Percentiles rank a stretch among this genome's conserved stretches.
These are phyloP conservation scores for Sungouiozyma intestinalis DNA, from an alignment of 805 yeast genomes.

Conservation along the genomic window DNA sequence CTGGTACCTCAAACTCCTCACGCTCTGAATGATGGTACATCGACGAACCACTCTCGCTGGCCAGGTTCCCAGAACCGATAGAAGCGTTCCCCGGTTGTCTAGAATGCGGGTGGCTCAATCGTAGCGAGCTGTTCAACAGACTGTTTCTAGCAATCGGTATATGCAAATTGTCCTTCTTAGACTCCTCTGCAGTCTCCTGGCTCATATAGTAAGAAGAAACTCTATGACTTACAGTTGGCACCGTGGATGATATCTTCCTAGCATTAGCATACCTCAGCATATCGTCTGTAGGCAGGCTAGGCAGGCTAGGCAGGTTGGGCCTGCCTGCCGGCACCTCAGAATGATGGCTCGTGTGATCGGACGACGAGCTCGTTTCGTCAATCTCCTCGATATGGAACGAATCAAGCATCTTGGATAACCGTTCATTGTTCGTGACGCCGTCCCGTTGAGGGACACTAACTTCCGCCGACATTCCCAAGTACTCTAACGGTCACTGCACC, in stretches of 20 bases:
- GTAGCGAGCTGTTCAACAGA: neutral
- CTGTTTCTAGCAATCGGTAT: neutral
- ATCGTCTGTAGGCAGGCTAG: conserved; percentile 1
- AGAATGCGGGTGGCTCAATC: neutral
- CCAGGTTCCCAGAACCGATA: conserved; percentile 14
- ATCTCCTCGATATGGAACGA: neutral
- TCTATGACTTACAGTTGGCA: no score
- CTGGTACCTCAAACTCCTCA: neutral
- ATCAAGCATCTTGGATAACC: neutral
- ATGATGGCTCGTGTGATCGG: neutral
- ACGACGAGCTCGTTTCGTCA: neutral
- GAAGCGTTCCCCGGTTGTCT: conserved; percentile 4
- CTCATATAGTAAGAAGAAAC: neutral
- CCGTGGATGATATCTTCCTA: neutral
- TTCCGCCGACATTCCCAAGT: neutral
- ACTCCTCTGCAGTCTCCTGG: neutral
- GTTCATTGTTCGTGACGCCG: neutral
- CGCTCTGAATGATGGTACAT: neutral
- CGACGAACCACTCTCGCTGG: conserved; percentile 10
- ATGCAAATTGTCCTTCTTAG: neutral
- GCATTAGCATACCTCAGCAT: conserved; percentile 1
- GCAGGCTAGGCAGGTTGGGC: neutral
- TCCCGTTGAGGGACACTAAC: neutral
- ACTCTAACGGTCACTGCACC: no score
- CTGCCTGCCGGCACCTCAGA: neutral